These are phyloP conservation scores for Leccinum pachyderme DNA, from an alignment of 1,284 basidiomycete genomes.

Conservation along the genomic window DNA sequence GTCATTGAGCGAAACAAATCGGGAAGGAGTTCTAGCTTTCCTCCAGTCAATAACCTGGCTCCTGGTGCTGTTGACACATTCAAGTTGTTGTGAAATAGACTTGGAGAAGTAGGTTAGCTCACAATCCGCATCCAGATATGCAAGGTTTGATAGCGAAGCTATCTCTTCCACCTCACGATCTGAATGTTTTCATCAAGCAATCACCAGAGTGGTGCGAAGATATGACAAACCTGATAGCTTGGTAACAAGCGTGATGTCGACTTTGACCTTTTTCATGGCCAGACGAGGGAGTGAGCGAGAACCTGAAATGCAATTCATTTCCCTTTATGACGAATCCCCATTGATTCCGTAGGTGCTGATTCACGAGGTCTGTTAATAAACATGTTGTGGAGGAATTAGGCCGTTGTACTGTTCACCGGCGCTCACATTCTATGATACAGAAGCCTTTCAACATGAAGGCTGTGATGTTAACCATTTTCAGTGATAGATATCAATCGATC, in stretches of 20 bases:
- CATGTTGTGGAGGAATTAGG: too few relatives aligned
- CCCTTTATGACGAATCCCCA: too few relatives aligned
- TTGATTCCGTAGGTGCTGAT: too few relatives aligned
- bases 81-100: too few relatives aligned
- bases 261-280: constrained; percentile 1
- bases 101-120: neutral
- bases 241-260: neutral
- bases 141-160: neutral
- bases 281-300: too few relatives aligned
- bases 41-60: neutral
- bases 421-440: too few relatives aligned
- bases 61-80: neutral
- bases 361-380: too few relatives aligned
- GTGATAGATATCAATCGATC: too few relatives aligned
- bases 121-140: constrained; percentile 1
- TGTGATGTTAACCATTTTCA: too few relatives aligned
- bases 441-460: too few relatives aligned
- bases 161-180: constrained; percentile 4
- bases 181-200: neutral
- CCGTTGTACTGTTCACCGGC: too few relatives aligned
- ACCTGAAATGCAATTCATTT: too few relatives aligned
- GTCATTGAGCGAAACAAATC: constrained; percentile 3
- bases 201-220: neutral
- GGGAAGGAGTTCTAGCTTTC: constrained; percentile 1
- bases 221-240: neutral